Evolutionary conservation across 2,329 filamentous ascomycete species (phyloP), one percentile per base, ranked within the genome.

Genomic region (Ophiobolus disseminans): DNA sequence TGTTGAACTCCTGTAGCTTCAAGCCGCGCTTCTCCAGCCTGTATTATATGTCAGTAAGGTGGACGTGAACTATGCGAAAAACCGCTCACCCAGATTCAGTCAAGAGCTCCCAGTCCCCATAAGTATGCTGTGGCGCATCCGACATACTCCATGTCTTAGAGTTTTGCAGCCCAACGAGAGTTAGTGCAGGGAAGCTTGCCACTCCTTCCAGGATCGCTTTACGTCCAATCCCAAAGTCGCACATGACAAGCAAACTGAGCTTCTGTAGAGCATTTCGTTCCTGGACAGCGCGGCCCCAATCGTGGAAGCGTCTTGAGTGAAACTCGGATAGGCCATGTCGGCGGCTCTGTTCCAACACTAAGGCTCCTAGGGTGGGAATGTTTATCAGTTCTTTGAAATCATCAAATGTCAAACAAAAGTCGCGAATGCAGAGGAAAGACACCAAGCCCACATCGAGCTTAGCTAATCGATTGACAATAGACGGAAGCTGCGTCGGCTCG

Each of bases 201-300:
- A 63, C 25, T 7, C 47, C 26, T 7, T 46, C 26, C 8, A 64
- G 37, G 10, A 53, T 40, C 9, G 26, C 25, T 3, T 34, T 21
- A 25, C 39, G 38, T n/a, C 37, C 38, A 3, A 53, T 19, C 5
- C 37, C 28, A 26, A 57, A 52, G 23, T 52, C 32, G 23, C 46
- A 48, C 7, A 66, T 40, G 2, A 58, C 44, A 3, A 66, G 30
- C 8, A 62, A 47, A 30, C 30, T 47, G 10, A 68, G 44, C 23
- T 52, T 55, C 9, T 31, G 40, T 16, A 68, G 57, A 13, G 59
- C 48, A n/a, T 35, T 25, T 23, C 48, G 63, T 37, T 64, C 53
- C 10, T 23, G 13, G 6, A 57, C 58, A 19, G 54, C 57, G n/a
- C 59, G 57, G 8, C 49, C 50, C 61, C 63, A 68, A 31, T 50